Evolutionary conservation across 306 rosid species (phyloP), one percentile per base, ranked within the genome.

Genomic region (Oemleria cerasiformis): DNA sequence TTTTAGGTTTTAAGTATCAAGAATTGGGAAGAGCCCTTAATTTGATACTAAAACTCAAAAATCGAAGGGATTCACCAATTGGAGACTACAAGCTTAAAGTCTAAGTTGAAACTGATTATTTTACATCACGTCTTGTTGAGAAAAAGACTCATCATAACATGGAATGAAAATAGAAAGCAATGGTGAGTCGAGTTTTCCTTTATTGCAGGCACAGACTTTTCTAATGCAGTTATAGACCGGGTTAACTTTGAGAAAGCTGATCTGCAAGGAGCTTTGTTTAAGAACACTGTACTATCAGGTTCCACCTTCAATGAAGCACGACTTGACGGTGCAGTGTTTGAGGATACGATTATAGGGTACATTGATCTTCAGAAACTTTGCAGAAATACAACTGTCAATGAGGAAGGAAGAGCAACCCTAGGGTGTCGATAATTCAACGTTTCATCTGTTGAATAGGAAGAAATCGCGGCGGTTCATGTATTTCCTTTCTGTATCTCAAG

Each of bases 271-370:
- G 97, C 96, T 74, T 70, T 81, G 42, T 94, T 94, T 53, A 85
- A 30, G 84, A 94, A 91, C 85, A 47, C 95, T 17, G 86, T 91
- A 13, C 71, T 91, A 77, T 94, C 98, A 7, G 98, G 98, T 40
- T 91, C 98, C 58, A 93, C 97, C 41, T 93, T 91, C 63, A 73
- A 86, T 63, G 85, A 86, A 34, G 98, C 98, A 34, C 82, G 86
- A 58, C 86, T 94, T 63, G 85, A 89, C 43, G 84, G 81, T 66
- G 98, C 84, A 30, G 83, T 77, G 70, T 94, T 91, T 71, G 97
- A 94, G 84, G 98, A 94, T 77, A 91, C 98, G 54, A 94, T 94
- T 65, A 87, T 94, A 75, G 97, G 96, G 64, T 94, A 91, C 80
- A 82, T 91, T 75, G 97, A 94, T 81, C 95, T 94, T 38, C 98